Percentiles rank a stretch among this genome's conserved stretches.
Conservation (phyloP, 2,329 filamentous ascomycete species). For the Pestalotiopsis sp. region DNA sequence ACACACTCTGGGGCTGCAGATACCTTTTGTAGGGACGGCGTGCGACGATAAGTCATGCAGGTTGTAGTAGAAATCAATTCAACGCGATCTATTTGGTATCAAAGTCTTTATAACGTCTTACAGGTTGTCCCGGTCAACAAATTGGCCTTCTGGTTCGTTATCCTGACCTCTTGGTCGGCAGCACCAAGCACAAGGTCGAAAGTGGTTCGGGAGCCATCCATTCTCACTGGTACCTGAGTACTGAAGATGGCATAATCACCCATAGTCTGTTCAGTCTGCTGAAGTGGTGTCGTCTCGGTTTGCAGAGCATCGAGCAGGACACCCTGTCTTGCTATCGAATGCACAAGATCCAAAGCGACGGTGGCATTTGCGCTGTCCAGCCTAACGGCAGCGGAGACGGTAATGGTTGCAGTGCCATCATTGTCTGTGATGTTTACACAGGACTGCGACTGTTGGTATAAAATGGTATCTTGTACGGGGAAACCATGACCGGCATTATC, state of each 20-base stretch:
- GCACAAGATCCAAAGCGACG: conserved; percentile 9
- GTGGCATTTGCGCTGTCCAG: not conserved
- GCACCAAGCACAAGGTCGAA: conserved; percentile 7
- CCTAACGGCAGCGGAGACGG: conserved; percentile 13
- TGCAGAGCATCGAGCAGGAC: not conserved
- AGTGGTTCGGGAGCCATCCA: not conserved
- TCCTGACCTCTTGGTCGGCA: not conserved
- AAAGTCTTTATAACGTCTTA: not conserved
- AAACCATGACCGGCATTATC: conserved; percentile 31
- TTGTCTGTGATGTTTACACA: conserved; percentile 22
- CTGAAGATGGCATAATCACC: conserved; percentile 1
- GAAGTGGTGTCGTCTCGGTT: not conserved
- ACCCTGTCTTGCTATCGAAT: conserved; percentile 1
- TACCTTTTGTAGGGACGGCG: not conserved
- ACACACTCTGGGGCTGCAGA: too few relatives aligned
- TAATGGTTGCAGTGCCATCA: conserved; percentile 3
- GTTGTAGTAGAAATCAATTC: not conserved
- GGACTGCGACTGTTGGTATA: conserved; percentile 29
- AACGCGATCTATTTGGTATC: not conserved
- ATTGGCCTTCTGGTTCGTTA: not conserved
- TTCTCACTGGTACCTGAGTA: not conserved
- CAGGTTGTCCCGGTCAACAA: not conserved
- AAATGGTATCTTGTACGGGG: conserved; percentile 28
- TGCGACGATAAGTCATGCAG: not conserved
- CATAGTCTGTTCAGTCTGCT: not conserved